Conservation (phyloP, 352 stramenopile species). For the Phytophthora sp. region DNA sequence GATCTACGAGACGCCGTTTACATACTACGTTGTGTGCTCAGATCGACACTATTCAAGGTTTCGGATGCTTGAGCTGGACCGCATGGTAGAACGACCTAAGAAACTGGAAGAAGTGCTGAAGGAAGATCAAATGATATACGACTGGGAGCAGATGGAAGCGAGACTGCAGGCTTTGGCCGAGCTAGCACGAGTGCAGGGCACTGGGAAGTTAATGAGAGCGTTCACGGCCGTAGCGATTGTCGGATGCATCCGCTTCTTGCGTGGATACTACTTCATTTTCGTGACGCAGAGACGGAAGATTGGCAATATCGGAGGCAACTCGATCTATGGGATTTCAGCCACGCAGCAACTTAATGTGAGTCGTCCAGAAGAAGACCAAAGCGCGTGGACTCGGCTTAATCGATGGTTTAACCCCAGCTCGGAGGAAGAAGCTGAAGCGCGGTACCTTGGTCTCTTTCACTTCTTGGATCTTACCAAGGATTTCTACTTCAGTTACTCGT, state of each 20-base stretch:
- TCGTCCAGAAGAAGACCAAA: constrained; percentile 53
- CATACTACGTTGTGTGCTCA: constrained; percentile 84
- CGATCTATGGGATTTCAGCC: constrained; percentile 97
- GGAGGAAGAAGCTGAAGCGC: constrained; percentile 83
- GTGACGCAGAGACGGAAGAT: constrained; percentile 97
- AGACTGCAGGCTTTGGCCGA: constrained; percentile 72
- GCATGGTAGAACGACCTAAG: constrained; percentile 65
- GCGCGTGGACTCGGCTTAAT: constrained; percentile 73
- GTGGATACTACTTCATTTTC: constrained; percentile 98
- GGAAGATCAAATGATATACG: constrained; percentile 71
- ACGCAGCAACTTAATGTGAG: constrained; percentile 92
- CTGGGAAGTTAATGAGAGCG: constrained; percentile 55
- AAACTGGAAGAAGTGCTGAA: constrained; percentile 62
- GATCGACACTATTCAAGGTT: constrained; percentile 87
- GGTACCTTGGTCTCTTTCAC: constrained; percentile 97
- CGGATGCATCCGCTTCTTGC: constrained; percentile 97
- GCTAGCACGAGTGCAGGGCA: constrained; percentile 43
- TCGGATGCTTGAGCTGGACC: constrained; percentile 74
- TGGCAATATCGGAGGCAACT: constrained; percentile 95
- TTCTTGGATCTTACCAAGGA: constrained; percentile 99
- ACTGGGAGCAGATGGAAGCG: constrained; percentile 85
- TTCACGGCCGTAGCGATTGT: constrained; percentile 97
- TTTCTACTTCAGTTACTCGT: constrained; percentile 99
- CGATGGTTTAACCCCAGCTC: constrained; percentile 85
- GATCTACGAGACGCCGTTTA: constrained; percentile 79